Base-by-base conservation (phyloP, 192 early-diverging fungal species). In the Coemansia erecta region DNA sequence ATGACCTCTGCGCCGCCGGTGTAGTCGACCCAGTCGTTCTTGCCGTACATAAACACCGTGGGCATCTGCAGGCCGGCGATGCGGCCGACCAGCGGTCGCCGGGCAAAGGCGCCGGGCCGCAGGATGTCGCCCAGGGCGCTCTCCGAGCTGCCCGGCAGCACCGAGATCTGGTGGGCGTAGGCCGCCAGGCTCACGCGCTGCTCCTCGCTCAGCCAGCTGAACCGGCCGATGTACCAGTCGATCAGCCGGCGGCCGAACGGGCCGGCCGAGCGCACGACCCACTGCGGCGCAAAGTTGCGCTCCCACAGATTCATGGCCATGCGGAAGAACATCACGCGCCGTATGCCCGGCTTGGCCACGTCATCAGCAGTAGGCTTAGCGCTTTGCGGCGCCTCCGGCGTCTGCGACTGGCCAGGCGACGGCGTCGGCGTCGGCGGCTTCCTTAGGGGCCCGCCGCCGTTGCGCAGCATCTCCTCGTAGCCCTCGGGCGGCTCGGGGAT, bases 1-100 rank as follows among this genome's bases (percentile, higher is more conserved):
- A 68, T 79, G 17, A 83, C 89, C 43, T 83, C 68, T 40, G 87
- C 72, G 44, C 87, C 92, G 19, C 86, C 83, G 17, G 75, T 70
- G 67, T 85, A 86, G 62, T 96, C 91, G 90, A 96, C 93, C 94
- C 94, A 96, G 81, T 96, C 94, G 28, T 75, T 65, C 18, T 73
- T 72, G n/a, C 91, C 91, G 56, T 93, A 91, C 61, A 91, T 72
- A 63, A 94, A 92, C 15, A 82, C 80, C 0, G 85, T 88, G 8
- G 92, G 92, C 85, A 94, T 85, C 17, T 64, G 66, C 10, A 94
- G 64, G 21, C 66, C 58, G 9, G 61, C 60, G 4, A 94, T 61
- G 13, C 90, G 81, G 55, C 85, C 60, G 44, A 88, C 76, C 17
- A 96, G 82, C 40, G 94, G 92, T 21, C 72, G 76, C 12, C 89